Percentiles rank a stretch among this genome's conserved stretches.
These are phyloP conservation scores for Arxiozyma heterogenica DNA, from an alignment of 1,139 yeast species.

Conservation along the genomic window DNA sequence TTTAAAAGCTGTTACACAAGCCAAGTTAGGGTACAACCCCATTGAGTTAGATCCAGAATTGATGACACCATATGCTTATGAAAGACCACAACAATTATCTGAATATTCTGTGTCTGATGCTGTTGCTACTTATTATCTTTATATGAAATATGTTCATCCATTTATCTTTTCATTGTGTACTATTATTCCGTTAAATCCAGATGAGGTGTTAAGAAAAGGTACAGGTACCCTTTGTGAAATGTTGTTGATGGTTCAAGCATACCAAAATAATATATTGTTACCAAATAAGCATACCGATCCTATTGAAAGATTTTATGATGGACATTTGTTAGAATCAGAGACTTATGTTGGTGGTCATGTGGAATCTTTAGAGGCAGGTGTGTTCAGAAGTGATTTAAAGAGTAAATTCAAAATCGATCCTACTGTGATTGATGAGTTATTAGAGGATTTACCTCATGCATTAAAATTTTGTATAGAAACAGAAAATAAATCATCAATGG, in stretches of 20 bases:
- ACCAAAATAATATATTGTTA: slow-evolving; percentile 59
- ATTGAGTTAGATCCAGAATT: slow-evolving; percentile 94
- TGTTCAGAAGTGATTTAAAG: slow-evolving; percentile 80
- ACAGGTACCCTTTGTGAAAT: slow-evolving; percentile 98
- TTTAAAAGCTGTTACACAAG: slow-evolving; percentile 93
- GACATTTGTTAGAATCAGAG: slow-evolving; percentile 88
- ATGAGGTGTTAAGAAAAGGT: slow-evolving; percentile 91
- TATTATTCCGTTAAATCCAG: slow-evolving; percentile 92
- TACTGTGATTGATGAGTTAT: slow-evolving; percentile 68
- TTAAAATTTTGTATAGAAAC: slow-evolving; percentile 76
- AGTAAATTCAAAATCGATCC: slow-evolving; percentile 73
- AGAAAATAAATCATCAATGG: slow-evolving; percentile 63
- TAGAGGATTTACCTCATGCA: slow-evolving; percentile 66
- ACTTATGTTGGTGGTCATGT: slow-evolving; percentile 99
- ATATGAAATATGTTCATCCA: slow-evolving; percentile 95
- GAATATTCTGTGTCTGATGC: slow-evolving; percentile 99
- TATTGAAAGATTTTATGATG: slow-evolving; percentile 83
- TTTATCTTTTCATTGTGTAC: slow-evolving; percentile 93
- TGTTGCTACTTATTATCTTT: slow-evolving; percentile 92
- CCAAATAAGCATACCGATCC: slow-evolving; percentile 96
- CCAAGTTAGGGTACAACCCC: slow-evolving; percentile 92
- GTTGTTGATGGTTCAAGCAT: slow-evolving; percentile 96
- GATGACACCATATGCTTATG: slow-evolving; percentile 96
- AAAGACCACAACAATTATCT: slow-evolving; percentile 82
- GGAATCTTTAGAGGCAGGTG: slow-evolving; percentile 96